Percentiles rank a stretch among this genome's conserved stretches.
phyloP scores from a whole-genome alignment of 2,329 filamentous ascomycete species.

The Hypoxylon sp. region DNA sequence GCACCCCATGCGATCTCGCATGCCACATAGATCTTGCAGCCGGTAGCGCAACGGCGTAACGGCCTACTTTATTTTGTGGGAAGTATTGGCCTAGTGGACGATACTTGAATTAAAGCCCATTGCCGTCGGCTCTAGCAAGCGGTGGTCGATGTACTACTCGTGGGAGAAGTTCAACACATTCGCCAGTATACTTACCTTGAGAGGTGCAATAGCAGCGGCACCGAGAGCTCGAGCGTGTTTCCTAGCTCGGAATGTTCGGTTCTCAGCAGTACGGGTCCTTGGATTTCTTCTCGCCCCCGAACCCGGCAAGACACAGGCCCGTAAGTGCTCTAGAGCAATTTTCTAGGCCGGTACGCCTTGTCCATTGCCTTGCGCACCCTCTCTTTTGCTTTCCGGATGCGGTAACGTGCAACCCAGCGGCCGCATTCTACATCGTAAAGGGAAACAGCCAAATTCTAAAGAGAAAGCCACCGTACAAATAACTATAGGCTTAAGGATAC shows the following conservation, averaged over 20 bases:
- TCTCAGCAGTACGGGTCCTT: constrained; percentile 27
- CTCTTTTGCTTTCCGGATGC: constrained; percentile 44
- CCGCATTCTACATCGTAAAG: constrained; percentile 38
- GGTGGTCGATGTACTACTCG: too few species aligned
- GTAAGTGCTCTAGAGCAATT: constrained; percentile 37
- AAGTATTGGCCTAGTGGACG: constrained; percentile 36
- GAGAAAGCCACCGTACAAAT: constrained; percentile 44
- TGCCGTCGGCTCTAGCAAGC: constrained; percentile 2
- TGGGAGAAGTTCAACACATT: too few species aligned
- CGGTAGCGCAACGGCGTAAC: constrained; percentile 23
- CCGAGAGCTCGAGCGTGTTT: constrained; percentile 3
- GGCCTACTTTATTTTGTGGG: constrained; percentile 15
- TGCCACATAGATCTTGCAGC: constrained; percentile 20
- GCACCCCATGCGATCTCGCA: constrained; percentile 29
- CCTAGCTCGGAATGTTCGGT: constrained; percentile 42
- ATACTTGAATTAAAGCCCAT: constrained; percentile 24
- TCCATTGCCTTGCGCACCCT: constrained; percentile 25
- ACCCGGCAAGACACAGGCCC: constrained; percentile 39
- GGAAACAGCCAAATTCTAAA: constrained; percentile 27
- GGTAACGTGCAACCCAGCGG: constrained; percentile 39
- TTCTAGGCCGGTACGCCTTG: constrained; percentile 25
- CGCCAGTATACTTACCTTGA: constrained; percentile 9
- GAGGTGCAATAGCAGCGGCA: constrained; percentile 9
- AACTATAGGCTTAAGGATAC: constrained; percentile 40
- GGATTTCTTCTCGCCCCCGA: constrained; percentile 31